Conservation (phyloP, 2,329 filamentous ascomycete genomes). For the Ophiostoma angusticollis region DNA sequence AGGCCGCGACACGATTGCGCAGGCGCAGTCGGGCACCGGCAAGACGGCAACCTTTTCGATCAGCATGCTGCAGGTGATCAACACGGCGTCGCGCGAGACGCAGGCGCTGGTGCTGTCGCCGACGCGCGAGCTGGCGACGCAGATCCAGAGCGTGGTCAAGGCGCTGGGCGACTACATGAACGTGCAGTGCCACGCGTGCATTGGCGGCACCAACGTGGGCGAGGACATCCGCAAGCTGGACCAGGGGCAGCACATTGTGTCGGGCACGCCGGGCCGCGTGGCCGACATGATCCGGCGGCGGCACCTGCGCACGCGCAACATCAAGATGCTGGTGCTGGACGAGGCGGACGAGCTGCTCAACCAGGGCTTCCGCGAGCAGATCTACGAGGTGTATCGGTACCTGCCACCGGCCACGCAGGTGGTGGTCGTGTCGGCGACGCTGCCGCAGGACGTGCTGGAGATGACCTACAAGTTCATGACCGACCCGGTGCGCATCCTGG, state of each 20-base stretch:
- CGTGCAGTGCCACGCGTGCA: conserved; percentile 96
- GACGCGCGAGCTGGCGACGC: conserved; percentile 89
- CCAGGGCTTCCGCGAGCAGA: conserved; percentile 93
- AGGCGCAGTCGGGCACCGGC: conserved; percentile 92
- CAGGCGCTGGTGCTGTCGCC: conserved; percentile 93
- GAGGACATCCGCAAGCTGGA: conserved; percentile 97
- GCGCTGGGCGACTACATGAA: conserved; percentile 99
- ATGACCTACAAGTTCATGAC: conserved; percentile 99
- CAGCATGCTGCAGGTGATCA: conserved; percentile 90
- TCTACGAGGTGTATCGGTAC: conserved; percentile 97
- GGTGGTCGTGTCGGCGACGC: conserved; percentile 92
- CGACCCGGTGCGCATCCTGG: conserved; percentile 86
- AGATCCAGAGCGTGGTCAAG: conserved; percentile 98
- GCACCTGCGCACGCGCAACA: conserved; percentile 44
- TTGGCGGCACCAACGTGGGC: conserved; percentile 93
- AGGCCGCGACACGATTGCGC: conserved; percentile 94
- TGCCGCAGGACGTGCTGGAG: conserved; percentile 94
- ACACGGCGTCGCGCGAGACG: conserved; percentile 81
- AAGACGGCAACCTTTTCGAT: conserved; percentile 97
- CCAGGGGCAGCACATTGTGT: conserved; percentile 95
- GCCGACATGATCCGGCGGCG: conserved; percentile 50
- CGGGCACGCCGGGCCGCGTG: conserved; percentile 91
- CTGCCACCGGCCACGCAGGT: conserved; percentile 94
- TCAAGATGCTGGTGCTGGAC: conserved; percentile 52
- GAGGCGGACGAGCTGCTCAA: conserved; percentile 60